Base-by-base conservation (phyloP, 1,284 basidiomycete genomes). In the Heterobasidion occidentale region DNA sequence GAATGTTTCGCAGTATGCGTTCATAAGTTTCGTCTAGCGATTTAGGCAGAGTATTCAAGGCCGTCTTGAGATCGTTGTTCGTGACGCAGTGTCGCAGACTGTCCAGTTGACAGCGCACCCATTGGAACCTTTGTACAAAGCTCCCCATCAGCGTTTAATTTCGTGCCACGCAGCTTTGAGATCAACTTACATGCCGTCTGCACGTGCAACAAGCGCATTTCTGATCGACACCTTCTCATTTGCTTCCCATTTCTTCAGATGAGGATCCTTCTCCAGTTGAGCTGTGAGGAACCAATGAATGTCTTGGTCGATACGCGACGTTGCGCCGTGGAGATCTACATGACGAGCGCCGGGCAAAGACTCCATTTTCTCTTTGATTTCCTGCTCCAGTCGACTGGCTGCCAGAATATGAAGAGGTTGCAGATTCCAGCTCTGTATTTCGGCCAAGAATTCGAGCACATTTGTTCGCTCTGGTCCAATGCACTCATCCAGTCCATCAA, bases 11-110 rank as follows among this genome's bases (percentile, higher is more conserved):
- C 38, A 56, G 47, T 9, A 47, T 42, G 19, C 57, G 50, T 12
- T 53, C 51, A 44, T 58, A 58, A 14, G 57, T 58, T 44, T 19
- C 56, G n/a, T 53, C 47, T 2, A 58, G 49, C 0, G 56, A 46
- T 17, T 52, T 36, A 2, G 56, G 56, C 8, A 58, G 42, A 27
- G 7, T 7, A 0, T 53, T 34, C 2, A 56, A 36, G 27, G 33
- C 52, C 1, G 9, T 38, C 1, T 7, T 11, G 11, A 56, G 47
- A 15, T 33, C 36, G 9, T 17, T 14, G 14, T 14, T 20, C 4
- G 56, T 52, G 4, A 12, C n/a, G n/a, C 19, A 53, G 6, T 52
- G 34, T 19, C 51, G 51, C 19, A 56, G 56, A 8, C 19, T 53
- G n/a, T 56, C 46, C 4, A 56, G 51, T 14, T 49, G 51, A 15